Evolutionary conservation across 768 basidiomycete genomes (phyloP), one percentile per base, ranked within the genome.

Genomic region (Lactarius trivialis): DNA sequence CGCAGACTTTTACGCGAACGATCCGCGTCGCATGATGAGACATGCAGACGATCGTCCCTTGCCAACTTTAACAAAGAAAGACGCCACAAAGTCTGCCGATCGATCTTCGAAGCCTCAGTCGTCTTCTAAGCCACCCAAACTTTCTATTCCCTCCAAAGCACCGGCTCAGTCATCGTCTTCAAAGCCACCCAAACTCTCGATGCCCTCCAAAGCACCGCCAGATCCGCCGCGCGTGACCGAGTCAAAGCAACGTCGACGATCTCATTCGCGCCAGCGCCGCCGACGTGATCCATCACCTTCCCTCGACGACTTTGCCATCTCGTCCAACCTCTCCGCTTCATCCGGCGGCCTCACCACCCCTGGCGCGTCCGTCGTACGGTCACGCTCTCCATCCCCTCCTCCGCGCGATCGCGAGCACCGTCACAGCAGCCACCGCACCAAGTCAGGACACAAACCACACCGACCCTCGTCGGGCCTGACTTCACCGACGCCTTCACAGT

Each of bases 311-410:
- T 43, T 67, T 51, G 65, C 61, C 11, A 33, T 67, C 34, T 66
- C 65, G 1, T 66, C 67, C 0, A 48, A 57, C 33, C 7, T 67
- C n/a, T 67, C 66, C 9, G 52, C 28, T 19, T 49, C 60, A 17
- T 66, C 65, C 1, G 64, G 64, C 43, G 54, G 66, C 39, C 64
- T 67, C 17, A 67, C 64, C 41, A 67, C 66, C 0, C 66, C 64
- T 2, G 55, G 39, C 21, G 36, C 63, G 1, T 67, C 66, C n/a
- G 36, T 36, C 21, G 60, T 9, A 3, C 37, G 21, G 36, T 64
- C 65, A 8, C 64, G 61, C 7, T 63, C 56, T 8, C 58, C 54
- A 17, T 59, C 66, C 17, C 64, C 43, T 45, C 49, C 17, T 45
- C 49, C 17, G n/a, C 52, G 26, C 45, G 32, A 15, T 34, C 51